Percentiles rank a stretch among this genome's conserved stretches.
Evolutionary conservation across 805 yeast species (phyloP).

Genomic region (Maudiozyma turicensis): DNA sequence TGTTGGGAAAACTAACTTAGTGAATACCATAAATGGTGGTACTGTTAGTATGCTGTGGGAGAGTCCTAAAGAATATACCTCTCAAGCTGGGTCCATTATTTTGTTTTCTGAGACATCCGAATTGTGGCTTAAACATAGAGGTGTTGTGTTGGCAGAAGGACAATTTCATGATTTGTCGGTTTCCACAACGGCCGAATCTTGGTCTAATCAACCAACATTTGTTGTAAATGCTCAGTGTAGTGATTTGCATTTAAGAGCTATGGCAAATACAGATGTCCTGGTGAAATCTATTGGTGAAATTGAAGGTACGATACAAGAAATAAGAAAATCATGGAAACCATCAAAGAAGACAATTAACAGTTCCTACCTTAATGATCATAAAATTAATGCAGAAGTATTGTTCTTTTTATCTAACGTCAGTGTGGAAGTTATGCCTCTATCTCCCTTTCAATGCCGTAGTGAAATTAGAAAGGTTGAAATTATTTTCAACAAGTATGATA

Average conservation of each 20-base stretch:
- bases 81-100: conserved; percentile 18
- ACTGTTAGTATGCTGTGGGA: conserved; percentile 15
- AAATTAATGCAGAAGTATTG: conserved; percentile 5
- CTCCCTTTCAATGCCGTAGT: conserved; percentile 18
- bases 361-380: not conserved
- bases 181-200: conserved; percentile 13
- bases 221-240: conserved; percentile 13
- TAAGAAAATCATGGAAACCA: conserved; percentile 1
- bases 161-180: conserved; percentile 14
- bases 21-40: conserved; percentile 9
- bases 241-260: conserved; percentile 15
- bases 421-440: conserved; percentile 18
- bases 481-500: conserved; percentile 10
- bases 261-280: conserved; percentile 14
- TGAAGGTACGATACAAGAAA: conserved; percentile 2
- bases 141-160: conserved; percentile 12
- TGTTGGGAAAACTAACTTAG: conserved; percentile 11
- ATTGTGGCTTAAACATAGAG: conserved; percentile 12
- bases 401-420: conserved; percentile 16
- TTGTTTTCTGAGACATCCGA: conserved; percentile 16
- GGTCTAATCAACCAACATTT: conserved; percentile 9
- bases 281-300: conserved; percentile 12
- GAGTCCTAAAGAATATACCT: conserved; percentile 14
- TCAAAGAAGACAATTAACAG: not conserved
- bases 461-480: conserved; percentile 17